These are phyloP conservation scores for Beauveria sp. DNA, from an alignment of 2,329 filamentous ascomycete genomes.

Conservation along the genomic window DNA sequence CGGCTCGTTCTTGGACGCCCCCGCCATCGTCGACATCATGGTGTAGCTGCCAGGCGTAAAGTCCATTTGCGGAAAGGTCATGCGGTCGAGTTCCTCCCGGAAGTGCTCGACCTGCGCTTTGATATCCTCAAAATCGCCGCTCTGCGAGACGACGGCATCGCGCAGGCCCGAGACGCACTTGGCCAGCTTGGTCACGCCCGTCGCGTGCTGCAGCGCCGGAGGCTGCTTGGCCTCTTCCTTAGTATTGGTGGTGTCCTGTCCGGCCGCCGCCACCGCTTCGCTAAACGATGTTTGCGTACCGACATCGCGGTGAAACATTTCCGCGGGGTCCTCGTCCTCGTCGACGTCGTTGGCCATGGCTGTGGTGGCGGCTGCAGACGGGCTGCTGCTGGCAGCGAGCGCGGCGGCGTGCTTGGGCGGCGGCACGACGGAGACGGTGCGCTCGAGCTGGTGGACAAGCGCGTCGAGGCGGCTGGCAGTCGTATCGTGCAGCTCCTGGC, in stretches of 20 bases:
- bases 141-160: conserved; percentile 35
- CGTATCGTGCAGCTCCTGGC: conserved; percentile 43
- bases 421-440: conserved; percentile 55
- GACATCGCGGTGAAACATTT: conserved; percentile 75
- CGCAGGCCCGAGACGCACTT: conserved; percentile 35
- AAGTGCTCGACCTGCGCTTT: conserved; percentile 50
- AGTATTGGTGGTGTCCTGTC: not conserved
- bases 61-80: conserved; percentile 40
- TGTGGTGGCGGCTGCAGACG: not conserved
- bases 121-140: conserved; percentile 42
- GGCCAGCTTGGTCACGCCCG: conserved; percentile 35
- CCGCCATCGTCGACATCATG: conserved; percentile 25
- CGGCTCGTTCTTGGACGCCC: conserved; percentile 40
- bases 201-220: conserved; percentile 31
- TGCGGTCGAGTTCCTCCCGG: conserved; percentile 56
- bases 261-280: not conserved
- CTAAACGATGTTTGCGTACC: conserved; percentile 63
- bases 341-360: conserved; percentile 26
- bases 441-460: conserved; percentile 45
- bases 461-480: conserved; percentile 37
- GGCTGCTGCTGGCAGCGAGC: conserved; percentile 16
- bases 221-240: conserved; percentile 13
- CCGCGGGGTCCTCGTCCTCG: conserved; percentile 58
- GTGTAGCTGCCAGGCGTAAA: conserved; percentile 28
- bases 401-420: conserved; percentile 13